phyloP scores from a whole-genome alignment of 805 yeast species.

The Wickerhamomyces ciferrii region DNA sequence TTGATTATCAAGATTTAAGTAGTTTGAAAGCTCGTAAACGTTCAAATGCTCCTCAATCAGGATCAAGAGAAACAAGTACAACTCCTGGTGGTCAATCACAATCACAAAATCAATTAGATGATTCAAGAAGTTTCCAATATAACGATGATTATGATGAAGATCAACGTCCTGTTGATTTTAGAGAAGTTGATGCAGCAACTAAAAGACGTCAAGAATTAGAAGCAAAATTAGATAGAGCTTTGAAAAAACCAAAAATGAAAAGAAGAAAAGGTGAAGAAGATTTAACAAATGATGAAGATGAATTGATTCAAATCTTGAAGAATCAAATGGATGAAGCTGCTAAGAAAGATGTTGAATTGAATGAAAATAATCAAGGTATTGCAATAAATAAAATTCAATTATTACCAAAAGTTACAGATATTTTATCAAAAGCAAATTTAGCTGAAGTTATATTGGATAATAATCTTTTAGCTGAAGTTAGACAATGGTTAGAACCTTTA shows the following conservation, averaged over 20 bases:
- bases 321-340: slow-evolving; percentile 90
- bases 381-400: slow-evolving; percentile 67
- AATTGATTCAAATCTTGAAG: slow-evolving; percentile 72
- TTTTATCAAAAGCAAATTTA: slow-evolving; percentile 74
- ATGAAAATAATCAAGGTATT: slow-evolving; percentile 38
- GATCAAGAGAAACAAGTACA: slow-evolving; percentile 2
- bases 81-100: slow-evolving; percentile 3
- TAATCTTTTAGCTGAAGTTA: slow-evolving; percentile 84
- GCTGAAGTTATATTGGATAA: slow-evolving; percentile 93
- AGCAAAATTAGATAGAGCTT: slow-evolving; percentile 70
- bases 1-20: slow-evolving; percentile 18
- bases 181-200: slow-evolving; percentile 12
- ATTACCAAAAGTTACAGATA: slow-evolving; percentile 71
- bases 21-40: slow-evolving; percentile 18
- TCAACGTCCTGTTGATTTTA: slow-evolving; percentile 2
- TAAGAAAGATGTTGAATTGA: slow-evolving; percentile 57
- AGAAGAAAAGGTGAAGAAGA: slow-evolving; percentile 84
- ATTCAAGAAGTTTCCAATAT: slow-evolving; percentile 2
- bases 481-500: slow-evolving; percentile 96
- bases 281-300: slow-evolving; percentile 93
- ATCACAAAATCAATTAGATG: background rate
- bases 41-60: slow-evolving; percentile 1
- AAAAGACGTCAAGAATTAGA: slow-evolving; percentile 74
- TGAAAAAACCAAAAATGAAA: slow-evolving; percentile 60
- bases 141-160: slow-evolving; percentile 23